Conservation (phyloP, 108 stramenopile species). For the Nannochloropsis oceanica region DNA sequence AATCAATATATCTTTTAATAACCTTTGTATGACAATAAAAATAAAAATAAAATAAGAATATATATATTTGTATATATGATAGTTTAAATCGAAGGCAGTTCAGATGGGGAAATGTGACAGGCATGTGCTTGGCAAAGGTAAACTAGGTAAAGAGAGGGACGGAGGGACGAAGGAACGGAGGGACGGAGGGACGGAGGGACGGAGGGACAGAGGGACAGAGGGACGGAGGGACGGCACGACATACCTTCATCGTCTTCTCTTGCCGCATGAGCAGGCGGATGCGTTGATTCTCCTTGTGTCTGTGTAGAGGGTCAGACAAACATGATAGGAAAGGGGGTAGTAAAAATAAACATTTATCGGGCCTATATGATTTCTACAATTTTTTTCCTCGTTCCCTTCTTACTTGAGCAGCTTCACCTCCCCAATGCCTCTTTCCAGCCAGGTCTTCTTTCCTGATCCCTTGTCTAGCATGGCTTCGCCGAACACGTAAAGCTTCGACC, state of each 20-base stretch:
- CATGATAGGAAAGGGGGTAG: neutral
- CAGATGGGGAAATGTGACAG: too few species aligned
- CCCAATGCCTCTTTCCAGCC: constrained; percentile 94
- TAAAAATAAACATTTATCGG: neutral
- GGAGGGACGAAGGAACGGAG: neutral
- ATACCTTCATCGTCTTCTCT: constrained; percentile 94
- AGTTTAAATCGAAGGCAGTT: too few species aligned
- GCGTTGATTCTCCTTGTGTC: constrained; percentile 65
- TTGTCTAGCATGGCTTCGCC: constrained; percentile 93
- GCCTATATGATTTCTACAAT: neutral
- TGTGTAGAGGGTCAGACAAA: neutral
- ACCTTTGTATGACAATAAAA: too few species aligned
- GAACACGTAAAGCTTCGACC: constrained; percentile 86
- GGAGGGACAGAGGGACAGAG: neutral
- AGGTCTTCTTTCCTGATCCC: constrained; percentile 88
- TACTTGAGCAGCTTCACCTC: constrained; percentile 78
- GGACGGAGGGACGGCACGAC: neutral
- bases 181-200: neutral
- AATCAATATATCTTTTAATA: too few species aligned
- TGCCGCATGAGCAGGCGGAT: constrained; percentile 92
- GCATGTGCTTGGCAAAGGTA: too few species aligned
- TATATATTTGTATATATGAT: too few species aligned
- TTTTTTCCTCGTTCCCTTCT: neutral
- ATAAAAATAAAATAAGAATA: too few species aligned
- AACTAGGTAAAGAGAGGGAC: too few species aligned